Evolutionary conservation across 1,284 basidiomycete genomes (phyloP).

Genomic region (Takashimella tepidaria): DNA sequence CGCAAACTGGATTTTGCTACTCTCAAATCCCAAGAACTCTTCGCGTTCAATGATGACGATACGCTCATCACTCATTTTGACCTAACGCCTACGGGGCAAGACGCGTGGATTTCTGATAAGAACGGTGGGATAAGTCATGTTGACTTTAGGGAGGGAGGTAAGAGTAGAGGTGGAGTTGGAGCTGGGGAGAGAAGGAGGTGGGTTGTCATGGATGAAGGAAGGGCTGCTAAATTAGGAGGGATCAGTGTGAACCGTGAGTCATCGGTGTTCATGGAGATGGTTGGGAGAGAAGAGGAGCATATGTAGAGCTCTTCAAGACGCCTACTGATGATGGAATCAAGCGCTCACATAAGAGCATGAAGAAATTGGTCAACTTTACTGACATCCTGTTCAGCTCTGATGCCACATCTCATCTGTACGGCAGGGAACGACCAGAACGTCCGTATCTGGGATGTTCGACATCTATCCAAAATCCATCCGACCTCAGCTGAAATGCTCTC

Average conservation of each 20-base stretch:
- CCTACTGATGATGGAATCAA: slow-evolving; percentile 1
- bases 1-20: slow-evolving; percentile 47
- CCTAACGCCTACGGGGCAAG: slow-evolving; percentile 44
- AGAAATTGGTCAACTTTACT: too few species aligned
- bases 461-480: slow-evolving; percentile 28
- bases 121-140: slow-evolving; percentile 49
- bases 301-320: not conserved
- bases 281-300: not conserved
- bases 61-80: slow-evolving; percentile 50
- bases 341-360: too few species aligned
- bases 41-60: slow-evolving; percentile 47
- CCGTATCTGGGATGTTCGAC: slow-evolving; percentile 46
- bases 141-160: slow-evolving; percentile 44
- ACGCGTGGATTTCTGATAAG: slow-evolving; percentile 48
- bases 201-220: slow-evolving; percentile 38
- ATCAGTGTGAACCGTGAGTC: slow-evolving; percentile 46
- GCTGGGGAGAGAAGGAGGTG: slow-evolving; percentile 32
- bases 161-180: too few species aligned
- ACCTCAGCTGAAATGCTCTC: slow-evolving; percentile 11
- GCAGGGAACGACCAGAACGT: slow-evolving; percentile 43
- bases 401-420: slow-evolving; percentile 44
- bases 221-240: slow-evolving; percentile 46
- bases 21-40: slow-evolving; percentile 44
- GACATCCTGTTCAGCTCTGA: slow-evolving; percentile 33
- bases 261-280: not conserved